Conservation (phyloP, 2,329 filamentous ascomycete species). For the Diplodia mutila region DNA sequence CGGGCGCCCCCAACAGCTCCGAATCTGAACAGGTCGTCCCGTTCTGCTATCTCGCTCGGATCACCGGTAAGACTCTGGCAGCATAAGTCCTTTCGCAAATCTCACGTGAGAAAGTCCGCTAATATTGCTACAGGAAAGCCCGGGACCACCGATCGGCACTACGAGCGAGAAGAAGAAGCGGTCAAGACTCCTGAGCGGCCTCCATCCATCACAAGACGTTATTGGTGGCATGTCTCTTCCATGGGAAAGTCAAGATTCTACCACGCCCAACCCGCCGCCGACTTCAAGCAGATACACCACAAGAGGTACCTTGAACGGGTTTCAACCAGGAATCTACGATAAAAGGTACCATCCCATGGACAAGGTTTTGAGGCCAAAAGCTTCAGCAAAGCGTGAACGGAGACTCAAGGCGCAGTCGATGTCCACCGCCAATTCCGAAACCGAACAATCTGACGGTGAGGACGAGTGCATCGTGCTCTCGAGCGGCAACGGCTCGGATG, state of each 20-base stretch:
- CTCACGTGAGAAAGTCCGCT: background rate
- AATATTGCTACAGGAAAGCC: background rate
- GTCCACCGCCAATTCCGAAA: too few relatives aligned
- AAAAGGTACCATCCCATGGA: constrained; percentile 4
- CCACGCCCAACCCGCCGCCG: background rate
- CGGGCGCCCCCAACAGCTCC: background rate
- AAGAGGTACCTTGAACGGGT: background rate
- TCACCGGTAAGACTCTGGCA: background rate
- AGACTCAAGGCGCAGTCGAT: background rate
- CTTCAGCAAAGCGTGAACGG: background rate
- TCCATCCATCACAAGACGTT: constrained; percentile 1
- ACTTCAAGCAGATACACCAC: background rate
- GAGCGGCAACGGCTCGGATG: background rate
- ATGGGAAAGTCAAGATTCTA: background rate
- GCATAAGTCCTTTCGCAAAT: background rate
- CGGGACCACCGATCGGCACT: background rate
- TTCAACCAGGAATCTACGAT: background rate
- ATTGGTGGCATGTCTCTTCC: background rate
- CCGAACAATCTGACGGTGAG: background rate
- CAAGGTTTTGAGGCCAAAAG: background rate
- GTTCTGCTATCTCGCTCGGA: background rate
- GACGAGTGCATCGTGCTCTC: background rate
- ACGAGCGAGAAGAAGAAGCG: background rate
- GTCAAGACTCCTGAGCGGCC: background rate
- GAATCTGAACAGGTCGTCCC: background rate